These are phyloP conservation scores for Thelephora aurantiotincta DNA, from an alignment of 768 basidiomycete genomes.

Conservation along the genomic window DNA sequence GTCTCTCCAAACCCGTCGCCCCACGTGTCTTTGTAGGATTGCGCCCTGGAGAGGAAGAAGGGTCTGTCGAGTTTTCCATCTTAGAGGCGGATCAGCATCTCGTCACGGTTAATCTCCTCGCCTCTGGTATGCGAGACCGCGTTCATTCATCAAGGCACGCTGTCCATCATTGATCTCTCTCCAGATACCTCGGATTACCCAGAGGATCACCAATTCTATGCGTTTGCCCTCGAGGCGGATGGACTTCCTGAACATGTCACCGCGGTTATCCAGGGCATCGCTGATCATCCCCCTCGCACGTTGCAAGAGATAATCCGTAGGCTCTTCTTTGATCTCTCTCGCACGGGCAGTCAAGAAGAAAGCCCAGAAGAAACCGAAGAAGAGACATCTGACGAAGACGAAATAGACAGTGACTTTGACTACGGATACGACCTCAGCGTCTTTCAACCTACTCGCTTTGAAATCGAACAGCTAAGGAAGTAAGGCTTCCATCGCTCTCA, in stretches of 20 bases:
- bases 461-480: slow-evolving; percentile 10
- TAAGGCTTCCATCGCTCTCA: slow-evolving; percentile 4
- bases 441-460: slow-evolving; percentile 3
- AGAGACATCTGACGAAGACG: slow-evolving; percentile 24
- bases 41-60: slow-evolving; percentile 47
- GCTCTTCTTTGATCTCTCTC: background rate
- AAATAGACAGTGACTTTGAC: slow-evolving; percentile 24
- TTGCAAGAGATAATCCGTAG: slow-evolving; percentile 28
- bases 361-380: slow-evolving; percentile 15
- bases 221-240: slow-evolving; percentile 31
- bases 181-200: slow-evolving; percentile 60
- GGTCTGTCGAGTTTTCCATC: slow-evolving; percentile 39
- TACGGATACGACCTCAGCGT: slow-evolving; percentile 10
- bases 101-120: slow-evolving; percentile 27
- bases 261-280: slow-evolving; percentile 29
- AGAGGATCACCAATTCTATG: slow-evolving; percentile 37
- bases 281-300: slow-evolving; percentile 25
- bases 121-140: slow-evolving; percentile 27
- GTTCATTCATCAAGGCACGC: background rate
- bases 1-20: background rate
- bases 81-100: slow-evolving; percentile 21
- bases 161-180: background rate
- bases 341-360: slow-evolving; percentile 1
- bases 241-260: slow-evolving; percentile 27
- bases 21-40: slow-evolving; percentile 22